Evolutionary conservation across 2,329 filamentous ascomycete genomes (phyloP).

Genomic region (Colletotrichum higginsianum): DNA sequence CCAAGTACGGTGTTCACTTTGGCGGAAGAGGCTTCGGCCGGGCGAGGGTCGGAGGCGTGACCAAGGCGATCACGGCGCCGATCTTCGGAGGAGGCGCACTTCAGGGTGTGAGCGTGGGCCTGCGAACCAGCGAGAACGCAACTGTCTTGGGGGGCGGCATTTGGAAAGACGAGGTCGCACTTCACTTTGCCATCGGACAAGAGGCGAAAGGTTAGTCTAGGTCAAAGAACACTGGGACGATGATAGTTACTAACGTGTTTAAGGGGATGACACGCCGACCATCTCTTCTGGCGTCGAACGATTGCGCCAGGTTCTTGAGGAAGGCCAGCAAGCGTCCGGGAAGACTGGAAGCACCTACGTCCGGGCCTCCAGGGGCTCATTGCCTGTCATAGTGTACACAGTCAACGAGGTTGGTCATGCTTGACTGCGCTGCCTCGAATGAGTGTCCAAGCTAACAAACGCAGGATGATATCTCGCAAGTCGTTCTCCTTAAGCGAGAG

Average conservation of each 20-base stretch:
- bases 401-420: slow-evolving; percentile 14
- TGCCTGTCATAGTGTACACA: slow-evolving; percentile 17
- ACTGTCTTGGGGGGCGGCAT: slow-evolving; percentile 57
- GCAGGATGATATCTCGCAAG: slow-evolving; percentile 58
- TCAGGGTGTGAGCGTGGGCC: slow-evolving; percentile 57
- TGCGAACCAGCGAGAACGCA: slow-evolving; percentile 55
- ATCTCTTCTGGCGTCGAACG: slow-evolving; percentile 16
- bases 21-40: slow-evolving; percentile 57
- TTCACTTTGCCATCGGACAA: slow-evolving; percentile 58
- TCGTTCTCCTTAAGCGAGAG: slow-evolving; percentile 55
- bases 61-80: slow-evolving; percentile 58
- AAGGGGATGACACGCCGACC: slow-evolving; percentile 27
- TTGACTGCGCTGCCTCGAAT: neutral
- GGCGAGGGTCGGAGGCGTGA: slow-evolving; percentile 61
- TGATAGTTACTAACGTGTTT: neutral
- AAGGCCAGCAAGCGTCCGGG: neutral
- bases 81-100: slow-evolving; percentile 48
- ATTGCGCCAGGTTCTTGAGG: slow-evolving; percentile 9
- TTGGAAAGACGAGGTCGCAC: slow-evolving; percentile 57
- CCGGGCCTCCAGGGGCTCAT: neutral
- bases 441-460: neutral
- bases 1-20: slow-evolving; percentile 57
- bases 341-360: neutral
- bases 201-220: slow-evolving; percentile 45
- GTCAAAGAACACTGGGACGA: fast-evolving